These are phyloP conservation scores for Leptodontidium sp. DNA, from an alignment of 2,329 filamentous ascomycete species.

Conservation along the genomic window DNA sequence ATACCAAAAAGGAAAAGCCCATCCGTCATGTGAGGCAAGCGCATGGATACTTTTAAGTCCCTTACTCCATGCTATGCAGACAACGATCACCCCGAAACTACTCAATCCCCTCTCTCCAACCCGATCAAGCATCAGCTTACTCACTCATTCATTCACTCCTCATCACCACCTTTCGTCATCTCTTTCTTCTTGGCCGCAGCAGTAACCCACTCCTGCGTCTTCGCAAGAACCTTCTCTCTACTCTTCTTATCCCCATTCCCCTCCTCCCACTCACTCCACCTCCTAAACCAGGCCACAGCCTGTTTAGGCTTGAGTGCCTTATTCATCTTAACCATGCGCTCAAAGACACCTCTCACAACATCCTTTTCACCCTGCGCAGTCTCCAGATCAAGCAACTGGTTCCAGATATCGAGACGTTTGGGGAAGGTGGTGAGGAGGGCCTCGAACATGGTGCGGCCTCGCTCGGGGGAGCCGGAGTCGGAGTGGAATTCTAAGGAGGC, in stretches of 20 bases:
- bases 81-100: neutral
- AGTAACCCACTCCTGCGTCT: constrained; percentile 75
- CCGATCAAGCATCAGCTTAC: neutral
- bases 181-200: constrained; percentile 52
- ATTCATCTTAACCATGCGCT: constrained; percentile 71
- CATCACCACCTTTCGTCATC: constrained; percentile 18
- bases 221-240: constrained; percentile 73
- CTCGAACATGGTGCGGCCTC: constrained; percentile 94
- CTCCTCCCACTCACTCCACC: constrained; percentile 91
- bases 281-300: constrained; percentile 88
- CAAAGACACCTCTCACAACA: constrained; percentile 79
- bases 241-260: constrained; percentile 73
- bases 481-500: constrained; percentile 92
- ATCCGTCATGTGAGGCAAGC: neutral
- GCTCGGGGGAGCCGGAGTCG: constrained; percentile 82
- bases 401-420: constrained; percentile 93
- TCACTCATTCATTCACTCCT: constrained; percentile 4
- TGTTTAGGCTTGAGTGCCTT: constrained; percentile 81
- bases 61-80: constrained; percentile 31
- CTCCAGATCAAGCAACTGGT: constrained; percentile 89
- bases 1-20: constrained; percentile 2
- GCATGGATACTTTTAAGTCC: constrained; percentile 8
- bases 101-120: neutral
- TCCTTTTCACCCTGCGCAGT: constrained; percentile 64
- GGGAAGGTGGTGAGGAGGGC: constrained; percentile 84